Percentiles rank a stretch among this genome's conserved stretches.
Conservation (phyloP, 1,284 basidiomycete species). For the Papiliotrema nemorosa region DNA sequence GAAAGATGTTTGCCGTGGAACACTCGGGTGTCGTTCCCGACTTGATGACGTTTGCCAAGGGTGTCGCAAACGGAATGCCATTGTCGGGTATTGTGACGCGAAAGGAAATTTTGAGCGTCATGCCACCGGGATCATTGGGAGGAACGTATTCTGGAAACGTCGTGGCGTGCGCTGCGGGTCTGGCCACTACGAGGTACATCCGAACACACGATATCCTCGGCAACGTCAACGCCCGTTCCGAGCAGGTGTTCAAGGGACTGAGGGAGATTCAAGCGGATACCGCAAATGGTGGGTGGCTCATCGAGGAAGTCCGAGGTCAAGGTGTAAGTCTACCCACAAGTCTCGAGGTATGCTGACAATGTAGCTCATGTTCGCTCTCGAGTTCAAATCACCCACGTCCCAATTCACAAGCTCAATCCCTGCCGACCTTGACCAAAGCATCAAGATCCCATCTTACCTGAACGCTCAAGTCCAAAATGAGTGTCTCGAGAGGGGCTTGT, state of each 20-base stretch:
- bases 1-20: slow-evolving; percentile 69
- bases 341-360: slow-evolving; percentile 1
- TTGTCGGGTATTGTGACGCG: slow-evolving; percentile 78
- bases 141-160: slow-evolving; percentile 66
- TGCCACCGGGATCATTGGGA: slow-evolving; percentile 30
- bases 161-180: slow-evolving; percentile 77
- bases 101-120: slow-evolving; percentile 65
- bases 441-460: slow-evolving; percentile 58
- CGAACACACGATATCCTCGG: slow-evolving; percentile 57
- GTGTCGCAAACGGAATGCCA: slow-evolving; percentile 62
- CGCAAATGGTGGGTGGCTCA: slow-evolving; percentile 52
- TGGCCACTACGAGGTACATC: slow-evolving; percentile 52
- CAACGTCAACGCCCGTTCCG: slow-evolving; percentile 69
- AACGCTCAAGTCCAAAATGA: slow-evolving; percentile 66
- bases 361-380: slow-evolving; percentile 70
- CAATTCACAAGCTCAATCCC: slow-evolving; percentile 22
- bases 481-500: slow-evolving; percentile 74
- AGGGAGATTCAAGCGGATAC: slow-evolving; percentile 47
- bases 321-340: slow-evolving; percentile 48
- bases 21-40: slow-evolving; percentile 68
- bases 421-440: slow-evolving; percentile 31
- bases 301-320: slow-evolving; percentile 71
- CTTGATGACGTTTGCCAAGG: slow-evolving; percentile 78
- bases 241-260: slow-evolving; percentile 64
- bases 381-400: slow-evolving; percentile 54